phyloP scores from a whole-genome alignment of 805 yeast species.

The Cephaloascus fragrans region DNA sequence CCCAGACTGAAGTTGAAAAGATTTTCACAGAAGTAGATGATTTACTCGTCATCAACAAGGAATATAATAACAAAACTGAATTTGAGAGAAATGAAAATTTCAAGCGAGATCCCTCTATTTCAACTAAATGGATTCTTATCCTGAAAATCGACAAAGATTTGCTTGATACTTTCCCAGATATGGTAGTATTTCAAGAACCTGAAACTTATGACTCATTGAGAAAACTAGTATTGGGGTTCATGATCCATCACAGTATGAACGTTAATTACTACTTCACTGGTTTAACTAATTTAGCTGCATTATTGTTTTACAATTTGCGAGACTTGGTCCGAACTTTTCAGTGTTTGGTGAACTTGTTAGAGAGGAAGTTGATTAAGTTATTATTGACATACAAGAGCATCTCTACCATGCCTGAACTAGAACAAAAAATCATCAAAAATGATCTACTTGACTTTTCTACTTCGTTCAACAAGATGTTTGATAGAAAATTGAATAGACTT shows the following conservation, averaged over 20 bases:
- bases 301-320: conserved; percentile 25
- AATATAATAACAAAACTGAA: background rate
- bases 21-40: background rate
- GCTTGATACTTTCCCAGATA: conserved; percentile 20
- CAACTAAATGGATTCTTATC: background rate
- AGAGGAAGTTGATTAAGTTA: conserved; percentile 16
- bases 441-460: conserved; percentile 1
- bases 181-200: conserved; percentile 21
- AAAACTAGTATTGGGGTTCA: conserved; percentile 20
- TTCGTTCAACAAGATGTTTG: conserved; percentile 39
- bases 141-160: conserved; percentile 11
- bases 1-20: conserved; percentile 2
- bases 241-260: conserved; percentile 10
- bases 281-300: conserved; percentile 27
- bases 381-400: background rate
- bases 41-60: background rate
- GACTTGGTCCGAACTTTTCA: conserved; percentile 24
- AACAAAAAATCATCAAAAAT: background rate
- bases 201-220: conserved; percentile 11
- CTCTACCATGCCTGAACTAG: background rate
- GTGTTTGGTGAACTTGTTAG: conserved; percentile 27
- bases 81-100: background rate
- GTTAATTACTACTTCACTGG: conserved; percentile 21
- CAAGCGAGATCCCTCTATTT: background rate
- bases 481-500: conserved; percentile 32